A percentile compares a stretch with the other conserved stretches of the same genome.
phyloP scores from a whole-genome alignment of 495 filamentous ascomycete species.

The Neurospora sp. region DNA sequence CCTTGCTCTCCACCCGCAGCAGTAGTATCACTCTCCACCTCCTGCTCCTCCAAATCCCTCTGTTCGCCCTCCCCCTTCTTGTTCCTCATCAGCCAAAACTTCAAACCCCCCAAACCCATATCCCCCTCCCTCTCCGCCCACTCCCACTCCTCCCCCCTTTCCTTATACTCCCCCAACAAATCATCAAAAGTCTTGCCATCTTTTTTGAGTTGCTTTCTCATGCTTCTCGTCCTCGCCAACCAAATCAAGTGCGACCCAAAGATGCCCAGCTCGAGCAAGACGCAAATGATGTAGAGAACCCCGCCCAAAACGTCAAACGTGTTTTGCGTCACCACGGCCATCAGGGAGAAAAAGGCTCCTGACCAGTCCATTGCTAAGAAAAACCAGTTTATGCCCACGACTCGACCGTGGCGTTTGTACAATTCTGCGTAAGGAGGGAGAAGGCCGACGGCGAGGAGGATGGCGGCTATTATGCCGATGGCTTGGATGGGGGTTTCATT shows the following conservation, averaged over 20 bases:
- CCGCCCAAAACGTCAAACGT: constrained; percentile 63
- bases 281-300: constrained; percentile 55
- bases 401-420: constrained; percentile 57
- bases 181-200: constrained; percentile 55
- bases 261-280: constrained; percentile 58
- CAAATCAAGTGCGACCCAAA: constrained; percentile 59
- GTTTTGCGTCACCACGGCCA: constrained; percentile 57
- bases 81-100: not conserved
- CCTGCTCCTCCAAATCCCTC: not conserved
- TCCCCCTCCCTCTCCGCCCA: constrained; percentile 29
- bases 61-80: not conserved
- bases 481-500: constrained; percentile 44
- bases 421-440: constrained; percentile 64
- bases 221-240: constrained; percentile 50
- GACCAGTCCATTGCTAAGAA: constrained; percentile 63
- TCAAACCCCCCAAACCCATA: not conserved
- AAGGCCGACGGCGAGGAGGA: constrained; percentile 63
- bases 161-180: constrained; percentile 35
- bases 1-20: too few species aligned
- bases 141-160: constrained; percentile 23
- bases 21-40: not conserved
- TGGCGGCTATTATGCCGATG: constrained; percentile 53
- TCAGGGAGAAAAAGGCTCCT: constrained; percentile 65
- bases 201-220: constrained; percentile 47
- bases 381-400: constrained; percentile 57